These are phyloP conservation scores for Solanum pennellii DNA, from an alignment of 257 asterid species.

Conservation along the genomic window DNA sequence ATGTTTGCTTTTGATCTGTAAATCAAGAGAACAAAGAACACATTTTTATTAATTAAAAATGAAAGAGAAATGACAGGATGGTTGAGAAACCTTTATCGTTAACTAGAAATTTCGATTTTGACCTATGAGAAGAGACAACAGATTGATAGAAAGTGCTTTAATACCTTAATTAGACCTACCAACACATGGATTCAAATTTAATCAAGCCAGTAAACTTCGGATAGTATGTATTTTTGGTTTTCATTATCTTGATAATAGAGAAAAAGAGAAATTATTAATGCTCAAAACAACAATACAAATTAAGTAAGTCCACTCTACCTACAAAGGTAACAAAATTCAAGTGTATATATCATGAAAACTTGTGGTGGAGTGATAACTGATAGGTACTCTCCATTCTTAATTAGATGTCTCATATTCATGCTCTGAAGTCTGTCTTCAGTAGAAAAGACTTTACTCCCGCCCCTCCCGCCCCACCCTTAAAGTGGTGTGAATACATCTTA, in stretches of 20 bases:
- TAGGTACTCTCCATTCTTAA: not conserved
- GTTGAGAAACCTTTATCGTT: no score
- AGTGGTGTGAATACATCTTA: not conserved
- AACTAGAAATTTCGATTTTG: accelerated
- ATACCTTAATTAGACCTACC: not conserved
- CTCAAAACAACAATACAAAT: not conserved
- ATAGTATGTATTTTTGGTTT: not conserved
- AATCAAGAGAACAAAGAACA: not conserved
- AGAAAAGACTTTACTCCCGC: no score
- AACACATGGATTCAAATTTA: not conserved
- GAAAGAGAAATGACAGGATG: not conserved
- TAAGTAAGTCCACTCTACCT: not conserved
- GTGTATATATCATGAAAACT: not conserved
- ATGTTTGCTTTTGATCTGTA: not conserved
- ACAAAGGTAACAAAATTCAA: not conserved
- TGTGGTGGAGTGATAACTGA: not conserved
- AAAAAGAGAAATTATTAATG: not conserved
- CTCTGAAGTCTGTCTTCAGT: not conserved
- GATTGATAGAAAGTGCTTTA: not conserved
- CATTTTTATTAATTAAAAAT: not conserved
- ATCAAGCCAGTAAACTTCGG: not conserved
- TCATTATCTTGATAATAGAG: not conserved
- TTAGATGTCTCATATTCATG: not conserved
- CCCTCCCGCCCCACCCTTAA: not conserved
- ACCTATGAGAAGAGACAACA: not conserved